Percentiles rank a stretch among this genome's conserved stretches.
Evolutionary conservation across 768 basidiomycete species (phyloP).

Genomic region (Tulasnella sp.): DNA sequence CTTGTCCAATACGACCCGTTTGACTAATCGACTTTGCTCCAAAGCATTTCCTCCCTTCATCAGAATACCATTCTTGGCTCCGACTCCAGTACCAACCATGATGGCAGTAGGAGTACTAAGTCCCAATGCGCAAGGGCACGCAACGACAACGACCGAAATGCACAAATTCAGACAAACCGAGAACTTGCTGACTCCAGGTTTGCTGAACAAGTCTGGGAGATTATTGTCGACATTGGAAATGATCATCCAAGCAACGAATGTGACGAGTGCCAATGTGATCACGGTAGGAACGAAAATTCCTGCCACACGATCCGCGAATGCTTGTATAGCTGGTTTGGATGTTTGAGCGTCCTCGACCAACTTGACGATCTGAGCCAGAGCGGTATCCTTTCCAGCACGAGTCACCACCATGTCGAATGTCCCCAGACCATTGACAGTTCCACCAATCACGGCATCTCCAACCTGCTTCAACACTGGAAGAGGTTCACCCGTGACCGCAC

Average conservation of each 20-base stretch:
- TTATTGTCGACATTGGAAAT: slow-evolving; percentile 46
- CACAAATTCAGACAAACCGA: slow-evolving; percentile 92
- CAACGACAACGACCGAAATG: slow-evolving; percentile 95
- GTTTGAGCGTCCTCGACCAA: slow-evolving; percentile 98
- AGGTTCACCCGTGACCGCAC: slow-evolving; percentile 91
- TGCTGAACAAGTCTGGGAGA: slow-evolving; percentile 75
- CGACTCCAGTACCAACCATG: slow-evolving; percentile 98
- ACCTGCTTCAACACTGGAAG: slow-evolving; percentile 72
- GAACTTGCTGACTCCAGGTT: slow-evolving; percentile 69
- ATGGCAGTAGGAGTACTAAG: slow-evolving; percentile 95
- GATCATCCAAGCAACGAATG: slow-evolving; percentile 74
- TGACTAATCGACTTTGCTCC: slow-evolving; percentile 76
- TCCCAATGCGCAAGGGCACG: slow-evolving; percentile 94
- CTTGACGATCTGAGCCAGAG: slow-evolving; percentile 88
- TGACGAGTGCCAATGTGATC: slow-evolving; percentile 64
- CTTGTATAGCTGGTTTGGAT: slow-evolving; percentile 94
- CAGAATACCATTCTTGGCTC: slow-evolving; percentile 90
- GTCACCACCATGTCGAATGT: slow-evolving; percentile 94
- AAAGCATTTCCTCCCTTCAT: slow-evolving; percentile 95
- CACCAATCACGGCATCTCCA: slow-evolving; percentile 84
- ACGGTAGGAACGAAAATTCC: slow-evolving; percentile 93
- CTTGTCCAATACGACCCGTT: slow-evolving; percentile 83
- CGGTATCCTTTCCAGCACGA: slow-evolving; percentile 91
- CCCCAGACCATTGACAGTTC: slow-evolving; percentile 94
- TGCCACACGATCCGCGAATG: slow-evolving; percentile 87